Evolutionary conservation across 1,139 yeast genomes (phyloP).

Genomic region (Oligophagozyma castellii): DNA sequence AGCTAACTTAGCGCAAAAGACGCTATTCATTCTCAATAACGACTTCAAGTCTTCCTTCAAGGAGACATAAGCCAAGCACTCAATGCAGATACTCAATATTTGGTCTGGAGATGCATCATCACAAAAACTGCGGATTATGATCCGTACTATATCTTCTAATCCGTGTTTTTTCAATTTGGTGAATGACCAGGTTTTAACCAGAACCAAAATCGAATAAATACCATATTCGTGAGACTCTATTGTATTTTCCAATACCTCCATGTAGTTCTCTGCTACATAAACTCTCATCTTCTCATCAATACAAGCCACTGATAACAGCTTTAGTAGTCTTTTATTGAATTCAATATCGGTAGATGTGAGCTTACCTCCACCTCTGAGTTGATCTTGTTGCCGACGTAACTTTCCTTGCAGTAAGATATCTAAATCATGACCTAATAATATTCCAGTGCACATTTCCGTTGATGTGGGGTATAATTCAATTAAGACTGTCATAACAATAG

Average conservation of each 20-base stretch:
- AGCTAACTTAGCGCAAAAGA: slow-evolving; percentile 9
- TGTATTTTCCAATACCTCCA: slow-evolving; percentile 12
- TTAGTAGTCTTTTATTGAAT: slow-evolving; percentile 10
- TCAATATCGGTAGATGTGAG: slow-evolving; percentile 7
- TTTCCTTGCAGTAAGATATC: slow-evolving; percentile 12
- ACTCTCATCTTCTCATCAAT: slow-evolving; percentile 21
- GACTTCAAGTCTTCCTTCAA: slow-evolving; percentile 17
- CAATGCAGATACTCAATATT: slow-evolving; percentile 10
- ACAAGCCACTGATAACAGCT: slow-evolving; percentile 19
- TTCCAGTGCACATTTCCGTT: slow-evolving; percentile 16
- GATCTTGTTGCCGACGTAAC: neutral
- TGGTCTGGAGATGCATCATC: slow-evolving; percentile 1
- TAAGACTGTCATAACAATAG: slow-evolving; percentile 12
- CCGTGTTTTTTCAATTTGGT: slow-evolving; percentile 15
- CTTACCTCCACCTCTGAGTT: slow-evolving; percentile 6
- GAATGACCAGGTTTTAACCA: slow-evolving; percentile 24
- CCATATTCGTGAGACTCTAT: slow-evolving; percentile 9
- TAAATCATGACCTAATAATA: slow-evolving; percentile 16
- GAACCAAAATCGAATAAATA: slow-evolving; percentile 15
- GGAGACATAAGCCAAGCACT: slow-evolving; percentile 23
- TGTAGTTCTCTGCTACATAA: slow-evolving; percentile 18
- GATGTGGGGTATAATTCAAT: slow-evolving; percentile 20
- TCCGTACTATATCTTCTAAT: slow-evolving; percentile 11
- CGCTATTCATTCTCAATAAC: slow-evolving; percentile 10
- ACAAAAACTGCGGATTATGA: slow-evolving; percentile 7